Conservation (phyloP, 1,284 basidiomycete species). For the Apiotrichum siamense region DNA sequence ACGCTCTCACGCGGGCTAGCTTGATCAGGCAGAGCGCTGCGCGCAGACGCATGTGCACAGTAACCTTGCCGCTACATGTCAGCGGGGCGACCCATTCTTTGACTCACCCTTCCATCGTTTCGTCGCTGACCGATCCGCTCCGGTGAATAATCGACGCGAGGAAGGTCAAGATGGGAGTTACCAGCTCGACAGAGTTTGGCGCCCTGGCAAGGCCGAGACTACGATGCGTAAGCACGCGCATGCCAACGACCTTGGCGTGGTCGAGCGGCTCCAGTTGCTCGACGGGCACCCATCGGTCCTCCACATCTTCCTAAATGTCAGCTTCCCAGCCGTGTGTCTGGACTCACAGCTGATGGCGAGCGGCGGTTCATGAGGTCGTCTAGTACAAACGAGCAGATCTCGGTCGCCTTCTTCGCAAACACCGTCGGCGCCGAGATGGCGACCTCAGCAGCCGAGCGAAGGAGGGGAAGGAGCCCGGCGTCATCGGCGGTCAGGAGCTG, state of each 20-base stretch:
- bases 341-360: slow-evolving; percentile 52
- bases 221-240: slow-evolving; percentile 74
- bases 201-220: slow-evolving; percentile 61
- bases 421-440: slow-evolving; percentile 62
- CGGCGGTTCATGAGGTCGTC: slow-evolving; percentile 64
- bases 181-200: slow-evolving; percentile 60
- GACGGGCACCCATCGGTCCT: slow-evolving; percentile 63
- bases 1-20: slow-evolving; percentile 61
- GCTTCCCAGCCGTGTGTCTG: background rate
- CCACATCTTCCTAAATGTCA: slow-evolving; percentile 35
- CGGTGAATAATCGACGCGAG: slow-evolving; percentile 61
- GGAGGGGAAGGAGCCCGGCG: slow-evolving; percentile 59
- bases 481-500: slow-evolving; percentile 55
- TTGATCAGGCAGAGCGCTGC: slow-evolving; percentile 77
- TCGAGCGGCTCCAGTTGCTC: slow-evolving; percentile 51
- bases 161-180: slow-evolving; percentile 68
- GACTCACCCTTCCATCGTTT: slow-evolving; percentile 59
- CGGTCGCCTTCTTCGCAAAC: slow-evolving; percentile 70
- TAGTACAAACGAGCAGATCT: slow-evolving; percentile 64
- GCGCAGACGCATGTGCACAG: slow-evolving; percentile 61
- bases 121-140: slow-evolving; percentile 59
- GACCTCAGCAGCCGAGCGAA: slow-evolving; percentile 69
- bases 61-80: slow-evolving; percentile 25
- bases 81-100: background rate
- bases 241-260: slow-evolving; percentile 62